Evolutionary conservation across 192 early-diverging fungal genomes (phyloP).

Genomic region (Dissophora ornata): DNA sequence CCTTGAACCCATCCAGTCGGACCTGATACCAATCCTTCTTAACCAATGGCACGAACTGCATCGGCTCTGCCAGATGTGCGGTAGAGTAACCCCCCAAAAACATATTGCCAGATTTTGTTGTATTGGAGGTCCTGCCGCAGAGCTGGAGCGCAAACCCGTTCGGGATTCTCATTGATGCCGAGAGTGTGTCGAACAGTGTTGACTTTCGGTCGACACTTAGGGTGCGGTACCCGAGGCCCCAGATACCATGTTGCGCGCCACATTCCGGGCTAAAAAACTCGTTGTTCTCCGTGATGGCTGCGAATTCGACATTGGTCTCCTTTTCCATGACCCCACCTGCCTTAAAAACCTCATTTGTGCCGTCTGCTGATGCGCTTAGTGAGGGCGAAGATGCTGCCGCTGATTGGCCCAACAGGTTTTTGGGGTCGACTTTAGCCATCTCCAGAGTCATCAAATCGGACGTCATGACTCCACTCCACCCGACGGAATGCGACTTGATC

Average conservation of each 20-base stretch:
- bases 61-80: constrained; percentile 28
- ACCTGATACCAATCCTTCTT: constrained; percentile 51
- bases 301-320: constrained; percentile 49
- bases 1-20: constrained; percentile 45
- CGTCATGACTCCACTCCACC: constrained; percentile 48
- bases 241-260: constrained; percentile 47
- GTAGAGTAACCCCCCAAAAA: constrained; percentile 44
- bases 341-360: not conserved
- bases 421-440: constrained; percentile 38
- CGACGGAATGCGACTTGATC: constrained; percentile 46
- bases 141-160: constrained; percentile 51
- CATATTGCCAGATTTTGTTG: constrained; percentile 46
- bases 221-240: constrained; percentile 34
- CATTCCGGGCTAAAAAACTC: constrained; percentile 48
- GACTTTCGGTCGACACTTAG: constrained; percentile 36
- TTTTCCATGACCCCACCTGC: constrained; percentile 36
- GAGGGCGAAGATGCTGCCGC: too few relatives aligned
- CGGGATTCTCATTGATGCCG: constrained; percentile 47
- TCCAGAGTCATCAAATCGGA: constrained; percentile 44
- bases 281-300: constrained; percentile 36
- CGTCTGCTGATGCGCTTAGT: not conserved
- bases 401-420: too few relatives aligned
- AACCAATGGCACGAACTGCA: constrained; percentile 45
- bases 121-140: constrained; percentile 31
- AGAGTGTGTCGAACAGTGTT: constrained; percentile 40